Evolutionary conservation across 345 rosid species (phyloP), one percentile per base, ranked within the genome.

Genomic region (Linum trigynum): DNA sequence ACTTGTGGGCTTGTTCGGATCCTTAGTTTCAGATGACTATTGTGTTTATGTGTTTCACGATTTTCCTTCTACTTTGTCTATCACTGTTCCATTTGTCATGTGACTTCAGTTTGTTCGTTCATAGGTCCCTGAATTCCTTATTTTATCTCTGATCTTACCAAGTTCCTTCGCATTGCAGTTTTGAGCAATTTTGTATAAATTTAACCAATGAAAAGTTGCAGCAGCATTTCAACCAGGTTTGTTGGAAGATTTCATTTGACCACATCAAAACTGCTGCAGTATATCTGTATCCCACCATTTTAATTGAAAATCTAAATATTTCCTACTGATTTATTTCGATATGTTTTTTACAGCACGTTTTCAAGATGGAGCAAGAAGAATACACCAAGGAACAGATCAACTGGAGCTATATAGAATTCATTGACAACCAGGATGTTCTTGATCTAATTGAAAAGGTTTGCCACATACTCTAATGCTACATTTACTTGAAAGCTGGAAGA

Each of bases 311-410:
- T 5, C 38, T 17, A 17, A 5, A 16, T 23, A 23, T 5, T 2
- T 3, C 11, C 38, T 37, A 10, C 23, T 57, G 36, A 37, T 37
- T 9, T 10, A 7, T 12, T 57, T 57, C 38, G 23, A 17, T 57
- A 23, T 39, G 7, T 62, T 62, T 23, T 12, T 62, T 4, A 40
- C 65, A 62, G 65, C 65, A 62, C 23, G 65, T 62, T 14, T 62
- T 62, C 65, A 62, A 62, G 35, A 62, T 62, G 65, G 65, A 62
- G 50, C 65, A 62, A 39, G 65, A 62, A 62, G 65, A 62, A 62
- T 62, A 62, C 35, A 62, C 65, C 4, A 62, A 40, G 40, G 65
- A 62, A 62, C 48, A 62, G 41, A 62, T 62, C n/a, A 23, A 62
- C 35, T 62, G 65, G 65, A 62, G 65, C 42, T 62, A 62, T 62